Base-by-base conservation (phyloP, 257 asterid genomes). In the Nicotiana tomentosiformis region DNA sequence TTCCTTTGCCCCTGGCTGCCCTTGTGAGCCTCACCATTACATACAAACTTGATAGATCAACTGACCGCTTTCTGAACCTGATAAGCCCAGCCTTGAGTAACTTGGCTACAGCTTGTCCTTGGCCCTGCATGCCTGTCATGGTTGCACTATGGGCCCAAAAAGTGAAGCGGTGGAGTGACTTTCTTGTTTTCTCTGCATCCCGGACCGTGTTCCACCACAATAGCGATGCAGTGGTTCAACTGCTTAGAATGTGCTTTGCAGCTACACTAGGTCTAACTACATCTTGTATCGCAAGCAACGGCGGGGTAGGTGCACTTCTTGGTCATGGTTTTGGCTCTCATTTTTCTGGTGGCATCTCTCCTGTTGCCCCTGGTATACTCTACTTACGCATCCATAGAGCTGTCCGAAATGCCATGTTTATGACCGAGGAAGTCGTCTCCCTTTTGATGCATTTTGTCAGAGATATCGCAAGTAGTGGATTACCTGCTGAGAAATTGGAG, bases 321-420 rank as follows among this genome's bases (percentile, higher is more conserved):
- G 99, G 99, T n/a, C 99, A 96, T 33, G 99, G 98, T 57, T 93
- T 93, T 46, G 97, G 98, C 82, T 96, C 98, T 60, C 95, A 90
- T 87, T 87, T 86, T 33, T 81, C 88, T 1, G 95, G 97, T 33
- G 97, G 98, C 18, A 85, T 93, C 57, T 85, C 93, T 57, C 93
- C 98, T 4, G 97, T 94, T 67, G 98, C 99, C 88, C 99, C 98
- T 68, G 99, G 98, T 16, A 91, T 90, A 53, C 97, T 96, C 77
- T 94, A 92, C 89, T 81, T 92, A 61, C 89, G 98, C 77, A 97
- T 93, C 20, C 99, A 94, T 80, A 92, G 98, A 57, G 93, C 98
- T 67, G 95, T 94, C 46, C 88, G 94, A 85, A 90, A 94, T 65
- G 86, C 90, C 82, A 61, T 92, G 89, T 91, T 93, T 66, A 85